These are phyloP conservation scores for Ehretia macrophylla DNA, from an alignment of 257 asterid species.

Conservation along the genomic window DNA sequence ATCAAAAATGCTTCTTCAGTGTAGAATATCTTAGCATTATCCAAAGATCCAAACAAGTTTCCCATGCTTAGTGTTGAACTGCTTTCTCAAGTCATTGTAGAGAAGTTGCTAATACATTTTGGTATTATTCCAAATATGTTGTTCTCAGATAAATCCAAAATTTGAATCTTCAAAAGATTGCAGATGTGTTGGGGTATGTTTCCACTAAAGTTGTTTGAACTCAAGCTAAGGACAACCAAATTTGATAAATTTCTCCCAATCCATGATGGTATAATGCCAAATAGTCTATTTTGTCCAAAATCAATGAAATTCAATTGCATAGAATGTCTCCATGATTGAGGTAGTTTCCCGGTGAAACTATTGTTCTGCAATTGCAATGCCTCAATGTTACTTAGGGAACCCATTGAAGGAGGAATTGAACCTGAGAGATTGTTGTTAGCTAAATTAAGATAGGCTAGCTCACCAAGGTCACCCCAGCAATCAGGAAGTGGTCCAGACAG, in stretches of 20 bases:
- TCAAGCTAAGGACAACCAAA: conserved; percentile 25
- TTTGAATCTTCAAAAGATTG: conserved; percentile 16
- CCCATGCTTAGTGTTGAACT: conserved; percentile 13
- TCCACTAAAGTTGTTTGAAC: conserved; percentile 25
- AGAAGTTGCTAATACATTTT: conserved; percentile 24
- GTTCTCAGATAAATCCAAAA: conserved; percentile 28
- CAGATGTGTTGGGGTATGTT: conserved; percentile 21
- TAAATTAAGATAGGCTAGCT: conserved; percentile 14
- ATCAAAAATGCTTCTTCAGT: conserved; percentile 11
- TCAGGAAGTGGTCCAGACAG: conserved; percentile 19
- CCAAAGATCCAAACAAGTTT: too few species aligned
- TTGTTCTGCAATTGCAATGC: conserved; percentile 24
- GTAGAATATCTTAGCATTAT: background rate
- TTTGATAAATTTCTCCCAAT: conserved; percentile 7
- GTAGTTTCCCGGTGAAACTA: conserved; percentile 23
- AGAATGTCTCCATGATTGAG: conserved; percentile 16
- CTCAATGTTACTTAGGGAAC: background rate
- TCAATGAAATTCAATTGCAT: conserved; percentile 12
- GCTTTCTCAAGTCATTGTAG: conserved; percentile 16
- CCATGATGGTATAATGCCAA: conserved; percentile 31
- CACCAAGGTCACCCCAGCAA: conserved; percentile 4
- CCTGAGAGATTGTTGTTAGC: conserved; percentile 28
- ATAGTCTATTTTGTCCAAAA: conserved; percentile 17
- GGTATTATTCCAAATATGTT: conserved; percentile 25
- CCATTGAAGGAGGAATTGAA: conserved; percentile 8